phyloP scores from a whole-genome alignment of 805 yeast species.

The Jamesozyma piceae region DNA sequence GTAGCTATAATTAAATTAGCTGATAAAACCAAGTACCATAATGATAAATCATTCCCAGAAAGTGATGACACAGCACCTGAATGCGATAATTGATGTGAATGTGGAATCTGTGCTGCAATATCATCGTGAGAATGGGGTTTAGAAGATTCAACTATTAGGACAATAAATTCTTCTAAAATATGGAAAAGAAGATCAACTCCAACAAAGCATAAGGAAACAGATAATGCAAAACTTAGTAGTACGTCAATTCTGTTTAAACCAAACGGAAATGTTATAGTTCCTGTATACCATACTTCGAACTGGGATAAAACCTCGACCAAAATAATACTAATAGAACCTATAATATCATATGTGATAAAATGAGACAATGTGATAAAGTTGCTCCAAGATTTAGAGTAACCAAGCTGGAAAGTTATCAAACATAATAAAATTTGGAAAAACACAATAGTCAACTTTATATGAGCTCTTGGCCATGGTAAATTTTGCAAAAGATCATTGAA shows the following conservation, averaged over 20 bases:
- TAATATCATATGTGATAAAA: conserved; percentile 74
- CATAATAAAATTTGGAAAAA: conserved; percentile 47
- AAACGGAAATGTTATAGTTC: conserved; percentile 80
- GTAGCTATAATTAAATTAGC: conserved; percentile 17
- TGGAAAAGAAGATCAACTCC: conserved; percentile 86
- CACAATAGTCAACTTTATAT: conserved; percentile 50
- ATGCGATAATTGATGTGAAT: conserved; percentile 20
- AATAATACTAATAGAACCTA: conserved; percentile 62
- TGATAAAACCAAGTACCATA: conserved; percentile 23
- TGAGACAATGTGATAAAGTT: conserved; percentile 76
- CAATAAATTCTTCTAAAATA: conserved; percentile 64
- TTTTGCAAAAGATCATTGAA: conserved; percentile 52
- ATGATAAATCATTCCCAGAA: conserved; percentile 7
- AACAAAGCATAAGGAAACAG: conserved; percentile 78
- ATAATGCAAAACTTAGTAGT: conserved; percentile 74
- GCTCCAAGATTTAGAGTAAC: conserved; percentile 47
- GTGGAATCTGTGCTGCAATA: conserved; percentile 26
- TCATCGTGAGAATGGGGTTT: conserved; percentile 24
- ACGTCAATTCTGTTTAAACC: conserved; percentile 91
- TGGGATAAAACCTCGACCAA: conserved; percentile 76
- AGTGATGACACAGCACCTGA: not conserved
- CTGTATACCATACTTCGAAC: conserved; percentile 82
- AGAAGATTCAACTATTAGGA: conserved; percentile 27
- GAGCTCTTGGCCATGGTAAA: conserved; percentile 46
- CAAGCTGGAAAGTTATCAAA: conserved; percentile 46